phyloP scores from a whole-genome alignment of 768 basidiomycete species.

The Tulasnella sp. region DNA sequence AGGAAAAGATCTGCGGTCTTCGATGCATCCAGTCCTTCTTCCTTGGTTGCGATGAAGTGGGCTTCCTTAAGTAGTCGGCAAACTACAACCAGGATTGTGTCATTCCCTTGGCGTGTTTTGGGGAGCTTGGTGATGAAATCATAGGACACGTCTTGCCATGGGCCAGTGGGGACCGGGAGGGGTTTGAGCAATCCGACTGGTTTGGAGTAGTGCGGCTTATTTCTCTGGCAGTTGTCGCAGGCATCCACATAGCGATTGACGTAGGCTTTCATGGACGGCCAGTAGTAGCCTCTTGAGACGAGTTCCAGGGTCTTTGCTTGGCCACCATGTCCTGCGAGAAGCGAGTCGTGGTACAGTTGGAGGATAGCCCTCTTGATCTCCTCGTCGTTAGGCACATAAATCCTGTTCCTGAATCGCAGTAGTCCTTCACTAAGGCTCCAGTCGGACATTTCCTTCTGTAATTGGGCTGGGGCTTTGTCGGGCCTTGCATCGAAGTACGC shows the following conservation, averaged over 20 bases:
- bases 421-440: background rate
- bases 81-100: background rate
- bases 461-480: background rate
- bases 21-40: conserved; percentile 36
- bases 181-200: conserved; percentile 34
- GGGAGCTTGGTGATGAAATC: too few relatives aligned
- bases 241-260: conserved; percentile 34
- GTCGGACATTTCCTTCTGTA: background rate
- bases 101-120: too few relatives aligned
- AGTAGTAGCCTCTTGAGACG: conserved; percentile 33
- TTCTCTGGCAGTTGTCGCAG: conserved; percentile 34
- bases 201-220: conserved; percentile 28
- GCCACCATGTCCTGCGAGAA: conserved; percentile 27
- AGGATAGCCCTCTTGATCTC: background rate
- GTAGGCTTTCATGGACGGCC: conserved; percentile 31
- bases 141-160: conserved; percentile 36
- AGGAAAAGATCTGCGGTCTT: conserved; percentile 41
- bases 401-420: background rate
- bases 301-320: conserved; percentile 32
- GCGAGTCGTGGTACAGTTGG: conserved; percentile 2
- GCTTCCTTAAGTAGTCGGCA: background rate
- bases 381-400: conserved; percentile 19
- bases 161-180: conserved; percentile 32
- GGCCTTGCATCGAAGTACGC: too few relatives aligned
- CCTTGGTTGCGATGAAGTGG: too few relatives aligned